Conservation (phyloP, 192 early-diverging fungal species). For the Gaertneriomyces sp. region DNA sequence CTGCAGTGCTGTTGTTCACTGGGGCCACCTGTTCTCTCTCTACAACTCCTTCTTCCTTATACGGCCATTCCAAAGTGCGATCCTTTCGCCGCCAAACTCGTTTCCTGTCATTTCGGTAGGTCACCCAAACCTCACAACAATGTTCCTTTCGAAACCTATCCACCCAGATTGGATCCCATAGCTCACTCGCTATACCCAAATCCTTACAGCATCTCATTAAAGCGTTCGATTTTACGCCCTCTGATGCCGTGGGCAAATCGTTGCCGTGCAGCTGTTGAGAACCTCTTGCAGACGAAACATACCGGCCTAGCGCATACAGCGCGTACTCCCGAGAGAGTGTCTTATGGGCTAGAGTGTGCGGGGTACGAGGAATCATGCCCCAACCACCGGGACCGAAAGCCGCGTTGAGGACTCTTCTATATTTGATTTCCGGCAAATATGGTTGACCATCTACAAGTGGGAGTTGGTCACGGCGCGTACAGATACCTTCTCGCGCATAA, state of each 20-base stretch:
- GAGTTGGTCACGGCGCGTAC: not conserved
- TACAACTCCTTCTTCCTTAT: too few species aligned
- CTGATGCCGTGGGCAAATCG: slow-evolving; percentile 74
- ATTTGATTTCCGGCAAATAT: slow-evolving; percentile 96
- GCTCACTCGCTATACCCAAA: slow-evolving; percentile 66
- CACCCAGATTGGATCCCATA: slow-evolving; percentile 92
- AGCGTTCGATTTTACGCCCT: slow-evolving; percentile 87
- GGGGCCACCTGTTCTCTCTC: too few species aligned
- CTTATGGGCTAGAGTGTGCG: slow-evolving; percentile 73
- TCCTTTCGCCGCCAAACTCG: too few species aligned
- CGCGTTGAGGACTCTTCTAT: slow-evolving; percentile 89
- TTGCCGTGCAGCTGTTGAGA: slow-evolving; percentile 88
- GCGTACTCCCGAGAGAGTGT: slow-evolving; percentile 91
- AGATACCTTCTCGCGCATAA: not conserved
- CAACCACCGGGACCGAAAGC: slow-evolving; percentile 86
- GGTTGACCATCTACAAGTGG: slow-evolving; percentile 72
- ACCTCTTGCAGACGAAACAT: slow-evolving; percentile 89
- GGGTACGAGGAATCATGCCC: slow-evolving; percentile 71
- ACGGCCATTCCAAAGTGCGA: too few species aligned
- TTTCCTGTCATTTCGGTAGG: too few species aligned
- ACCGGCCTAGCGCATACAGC: slow-evolving; percentile 79
- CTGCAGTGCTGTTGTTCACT: too few species aligned
- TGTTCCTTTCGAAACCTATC: slow-evolving; percentile 78
- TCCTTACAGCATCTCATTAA: slow-evolving; percentile 97
- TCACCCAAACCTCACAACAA: slow-evolving; percentile 33